Conservation (phyloP, 768 basidiomycete species). For the Lactifluus volemus region DNA sequence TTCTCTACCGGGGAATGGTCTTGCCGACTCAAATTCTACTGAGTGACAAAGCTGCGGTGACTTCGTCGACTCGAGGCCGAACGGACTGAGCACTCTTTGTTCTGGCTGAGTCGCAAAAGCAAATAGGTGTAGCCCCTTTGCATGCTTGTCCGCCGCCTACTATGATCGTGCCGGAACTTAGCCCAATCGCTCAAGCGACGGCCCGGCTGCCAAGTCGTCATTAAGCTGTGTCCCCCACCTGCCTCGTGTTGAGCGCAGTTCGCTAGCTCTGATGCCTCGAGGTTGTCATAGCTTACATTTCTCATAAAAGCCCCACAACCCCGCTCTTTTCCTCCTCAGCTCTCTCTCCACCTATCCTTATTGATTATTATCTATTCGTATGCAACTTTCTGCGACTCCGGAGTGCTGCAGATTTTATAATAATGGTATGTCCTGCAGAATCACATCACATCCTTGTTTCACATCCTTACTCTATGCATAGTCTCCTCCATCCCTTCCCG, state of each 20-base stretch:
- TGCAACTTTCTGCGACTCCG: not conserved
- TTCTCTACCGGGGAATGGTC: not conserved
- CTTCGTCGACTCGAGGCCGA: not conserved
- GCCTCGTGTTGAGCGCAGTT: not conserved
- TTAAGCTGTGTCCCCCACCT: not conserved
- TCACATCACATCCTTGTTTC: not conserved
- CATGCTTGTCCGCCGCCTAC: not conserved
- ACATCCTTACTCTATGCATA: not conserved
- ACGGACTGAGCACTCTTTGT: not conserved
- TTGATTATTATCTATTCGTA: slow-evolving; percentile 7
- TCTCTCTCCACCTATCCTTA: not conserved
- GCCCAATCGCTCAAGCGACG: not conserved
- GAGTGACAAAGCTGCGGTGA: not conserved
- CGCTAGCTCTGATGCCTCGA: not conserved
- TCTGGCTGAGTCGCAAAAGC: not conserved
- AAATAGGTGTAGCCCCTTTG: not conserved
- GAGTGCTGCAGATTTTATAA: not conserved
- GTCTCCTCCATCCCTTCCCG: slow-evolving; percentile 7
- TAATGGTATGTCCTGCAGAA: slow-evolving; percentile 4
- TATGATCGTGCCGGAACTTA: not conserved
- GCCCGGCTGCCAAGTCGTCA: not conserved
- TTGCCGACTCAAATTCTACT: not conserved
- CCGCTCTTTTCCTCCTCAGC: not conserved
- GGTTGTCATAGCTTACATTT: not conserved
- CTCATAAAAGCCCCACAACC: slow-evolving; percentile 1